These are phyloP conservation scores for Vitis hybrid DNA, from an alignment of 177 flowering plant genomes.

Conservation along the genomic window DNA sequence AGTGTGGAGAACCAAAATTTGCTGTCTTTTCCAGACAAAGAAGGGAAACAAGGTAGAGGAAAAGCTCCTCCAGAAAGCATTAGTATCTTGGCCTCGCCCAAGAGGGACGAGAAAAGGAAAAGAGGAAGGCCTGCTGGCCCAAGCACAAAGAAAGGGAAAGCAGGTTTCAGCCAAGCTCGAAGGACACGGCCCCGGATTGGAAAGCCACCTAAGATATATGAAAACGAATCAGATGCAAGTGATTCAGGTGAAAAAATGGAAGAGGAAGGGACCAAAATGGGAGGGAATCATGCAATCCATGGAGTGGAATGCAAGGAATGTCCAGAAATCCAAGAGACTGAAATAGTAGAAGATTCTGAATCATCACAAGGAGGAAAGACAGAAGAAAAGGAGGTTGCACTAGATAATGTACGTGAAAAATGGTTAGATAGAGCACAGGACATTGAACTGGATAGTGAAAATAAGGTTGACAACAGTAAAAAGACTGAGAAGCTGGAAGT, in stretches of 20 bases:
- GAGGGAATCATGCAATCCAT: conserved; percentile 2
- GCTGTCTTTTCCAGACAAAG: conserved; percentile 23
- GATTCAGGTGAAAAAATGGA: conserved; percentile 11
- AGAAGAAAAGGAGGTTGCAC: conserved; percentile 10
- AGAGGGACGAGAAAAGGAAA: conserved; percentile 32
- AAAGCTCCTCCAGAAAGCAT: conserved; percentile 16
- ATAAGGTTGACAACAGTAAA: conserved; percentile 3
- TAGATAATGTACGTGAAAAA: conserved; percentile 7
- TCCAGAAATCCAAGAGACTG: conserved; percentile 6
- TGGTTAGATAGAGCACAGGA: conserved; percentile 5
- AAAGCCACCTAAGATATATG: conserved; percentile 25
- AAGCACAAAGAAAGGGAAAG: conserved; percentile 24
- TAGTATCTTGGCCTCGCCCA: conserved; percentile 15
- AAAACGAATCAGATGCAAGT: conserved; percentile 20
- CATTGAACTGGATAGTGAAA: conserved; percentile 10
- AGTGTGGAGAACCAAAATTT: conserved; percentile 7
- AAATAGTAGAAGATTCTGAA: conserved; percentile 17
- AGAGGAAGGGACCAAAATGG: conserved; percentile 16
- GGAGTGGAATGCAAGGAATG: conserved; percentile 8
- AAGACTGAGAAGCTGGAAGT: conserved; percentile 34
- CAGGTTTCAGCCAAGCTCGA: conserved; percentile 24
- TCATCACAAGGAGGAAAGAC: conserved; percentile 17
- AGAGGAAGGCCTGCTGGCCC: conserved; percentile 48
- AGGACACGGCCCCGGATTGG: conserved; percentile 29
- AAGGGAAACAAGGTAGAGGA: conserved; percentile 14